Base-by-base conservation (phyloP, 2,329 filamentous ascomycete genomes). In the Capronia epimyces region DNA sequence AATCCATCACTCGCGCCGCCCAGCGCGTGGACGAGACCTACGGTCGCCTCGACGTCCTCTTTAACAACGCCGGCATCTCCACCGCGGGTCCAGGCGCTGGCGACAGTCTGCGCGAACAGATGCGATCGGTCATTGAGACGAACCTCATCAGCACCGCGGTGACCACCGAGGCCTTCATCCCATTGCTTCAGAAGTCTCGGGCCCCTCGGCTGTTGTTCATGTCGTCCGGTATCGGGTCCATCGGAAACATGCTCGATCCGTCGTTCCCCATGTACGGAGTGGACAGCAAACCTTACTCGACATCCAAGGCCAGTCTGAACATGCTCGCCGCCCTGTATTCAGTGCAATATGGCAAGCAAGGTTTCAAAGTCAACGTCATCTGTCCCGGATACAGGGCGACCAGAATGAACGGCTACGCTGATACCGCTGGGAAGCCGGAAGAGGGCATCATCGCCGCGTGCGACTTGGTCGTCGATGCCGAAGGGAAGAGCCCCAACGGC, bases 61-160 rank as follows among this genome's bases (percentile, higher is more conserved):
- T 53, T 49, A 55, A 57, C 46, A 59, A 57, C 46, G 57, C 55
- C 22, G 40, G 40, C 7, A 43, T 39, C 15, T 24, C 13, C 16
- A 20, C 41, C 16, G n/a, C 31, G n/a, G n/a, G n/a, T n/a, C n/a
- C n/a, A n/a, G n/a, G n/a, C n/a, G n/a, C n/a, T 1, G 39, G 41
- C 31, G 29, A 13, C 10, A n/a, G 25, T 22, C 21, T 20, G n/a
- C 22, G 56, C 37, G 15, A 18, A 36, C 32, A n/a, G 32, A 18
- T 34, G 16, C 25, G 25, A 50, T 45, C 29, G 55, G 49, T 62
- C 49, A 45, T 60, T 47, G 8, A 53, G 50, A 34, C 55, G 51
- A 51, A 46, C 43, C 29, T 43, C 44, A 46, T 36, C 24, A 20
- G 16, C 34, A 37, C 37, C 9, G 52, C 29, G 2, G 22, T 31